phyloP scores from a whole-genome alignment of 1,139 yeast species.

The Waltiozyma sp. region DNA sequence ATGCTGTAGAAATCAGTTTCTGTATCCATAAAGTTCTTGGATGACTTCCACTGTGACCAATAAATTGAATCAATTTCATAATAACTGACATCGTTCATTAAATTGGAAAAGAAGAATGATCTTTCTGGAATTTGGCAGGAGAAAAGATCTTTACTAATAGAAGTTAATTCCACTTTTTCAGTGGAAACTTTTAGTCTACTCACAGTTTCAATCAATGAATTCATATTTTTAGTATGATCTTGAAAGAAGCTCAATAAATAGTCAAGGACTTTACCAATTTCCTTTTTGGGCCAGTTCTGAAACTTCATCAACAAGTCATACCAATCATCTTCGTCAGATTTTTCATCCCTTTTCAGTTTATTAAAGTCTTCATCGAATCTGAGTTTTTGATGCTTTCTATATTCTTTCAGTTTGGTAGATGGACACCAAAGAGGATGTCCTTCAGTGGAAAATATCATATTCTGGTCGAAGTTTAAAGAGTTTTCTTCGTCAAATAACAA shows the following conservation, averaged over 20 bases:
- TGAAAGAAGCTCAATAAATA: conserved; percentile 7
- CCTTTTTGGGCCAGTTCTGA: conserved; percentile 8
- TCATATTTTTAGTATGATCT: neutral
- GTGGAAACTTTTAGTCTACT: neutral
- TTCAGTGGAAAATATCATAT: conserved; percentile 75
- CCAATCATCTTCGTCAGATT: neutral
- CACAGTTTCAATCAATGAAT: neutral
- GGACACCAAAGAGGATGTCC: conserved; percentile 82
- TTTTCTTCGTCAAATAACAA: conserved; percentile 64
- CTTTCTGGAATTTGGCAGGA: conserved; percentile 5
- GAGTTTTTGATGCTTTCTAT: conserved; percentile 6
- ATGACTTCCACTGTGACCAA: neutral
- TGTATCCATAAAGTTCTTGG: neutral
- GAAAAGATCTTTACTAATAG: neutral
- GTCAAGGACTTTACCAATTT: conserved; percentile 5
- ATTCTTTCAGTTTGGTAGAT: conserved; percentile 12
- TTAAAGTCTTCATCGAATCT: neutral
- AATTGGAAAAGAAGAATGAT: conserved; percentile 1
- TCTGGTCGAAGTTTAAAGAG: conserved; percentile 36
- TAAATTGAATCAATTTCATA: neutral
- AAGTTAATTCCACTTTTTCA: conserved; percentile 2
- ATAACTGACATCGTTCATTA: neutral
- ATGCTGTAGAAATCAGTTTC: conserved; percentile 6
- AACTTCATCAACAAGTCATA: conserved; percentile 1
- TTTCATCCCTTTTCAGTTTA: neutral